These are phyloP conservation scores for Hemileia vastatrix DNA, from an alignment of 1,284 basidiomycete species.

Conservation along the genomic window DNA sequence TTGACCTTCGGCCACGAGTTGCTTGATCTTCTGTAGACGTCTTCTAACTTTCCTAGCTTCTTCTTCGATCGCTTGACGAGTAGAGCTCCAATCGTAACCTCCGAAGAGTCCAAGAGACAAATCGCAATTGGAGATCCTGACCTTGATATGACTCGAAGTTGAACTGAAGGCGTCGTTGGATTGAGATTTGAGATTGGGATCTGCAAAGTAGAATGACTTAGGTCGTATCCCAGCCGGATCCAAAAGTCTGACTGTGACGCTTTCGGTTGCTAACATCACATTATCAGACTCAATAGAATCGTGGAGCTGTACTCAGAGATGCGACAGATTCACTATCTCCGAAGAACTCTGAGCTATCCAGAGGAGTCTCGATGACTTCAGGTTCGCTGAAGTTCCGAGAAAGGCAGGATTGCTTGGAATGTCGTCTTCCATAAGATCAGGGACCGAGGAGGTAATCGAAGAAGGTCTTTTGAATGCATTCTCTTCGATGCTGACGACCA, in stretches of 20 bases:
- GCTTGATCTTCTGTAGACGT: constrained; percentile 76
- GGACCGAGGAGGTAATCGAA: constrained; percentile 55
- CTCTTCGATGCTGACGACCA: constrained; percentile 65
- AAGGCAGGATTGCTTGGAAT: constrained; percentile 80
- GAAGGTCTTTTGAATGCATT: constrained; percentile 65
- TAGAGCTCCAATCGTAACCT: constrained; percentile 84
- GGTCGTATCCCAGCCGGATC: constrained; percentile 52
- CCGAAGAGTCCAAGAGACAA: constrained; percentile 66
- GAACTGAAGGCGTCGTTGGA: neutral
- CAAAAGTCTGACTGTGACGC: constrained; percentile 74
- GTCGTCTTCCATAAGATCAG: constrained; percentile 85
- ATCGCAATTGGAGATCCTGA: constrained; percentile 52
- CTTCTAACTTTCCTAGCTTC: constrained; percentile 78
- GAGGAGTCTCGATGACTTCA: constrained; percentile 54
- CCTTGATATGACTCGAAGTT: neutral
- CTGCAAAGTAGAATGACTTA: constrained; percentile 44
- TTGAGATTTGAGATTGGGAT: constrained; percentile 26
- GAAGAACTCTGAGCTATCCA: constrained; percentile 51
- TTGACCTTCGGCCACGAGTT: constrained; percentile 86
- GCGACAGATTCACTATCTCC: constrained; percentile 38
- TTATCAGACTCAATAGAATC: constrained; percentile 43
- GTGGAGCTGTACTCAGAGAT: constrained; percentile 28
- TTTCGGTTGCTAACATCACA: constrained; percentile 58
- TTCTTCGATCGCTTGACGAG: constrained; percentile 73
- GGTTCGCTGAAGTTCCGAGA: constrained; percentile 59